Percentiles rank a stretch among this genome's conserved stretches.
Evolutionary conservation across 495 filamentous ascomycete species (phyloP).

Genomic region (Penicillium roqueforti): DNA sequence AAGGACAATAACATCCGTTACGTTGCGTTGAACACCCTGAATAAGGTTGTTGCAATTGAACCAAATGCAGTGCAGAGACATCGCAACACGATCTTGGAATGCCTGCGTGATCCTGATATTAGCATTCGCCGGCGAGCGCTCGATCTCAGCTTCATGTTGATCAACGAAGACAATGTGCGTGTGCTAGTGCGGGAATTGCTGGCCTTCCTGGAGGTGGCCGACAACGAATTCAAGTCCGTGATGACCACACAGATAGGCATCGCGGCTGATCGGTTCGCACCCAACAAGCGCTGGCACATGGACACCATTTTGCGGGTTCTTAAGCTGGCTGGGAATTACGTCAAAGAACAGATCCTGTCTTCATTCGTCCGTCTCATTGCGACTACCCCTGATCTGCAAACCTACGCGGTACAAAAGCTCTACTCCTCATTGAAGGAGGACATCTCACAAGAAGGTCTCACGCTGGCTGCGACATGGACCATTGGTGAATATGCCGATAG

Average conservation of each 20-base stretch:
- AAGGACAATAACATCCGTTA: constrained; percentile 99
- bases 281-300: constrained; percentile 96
- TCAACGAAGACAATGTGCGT: constrained; percentile 93
- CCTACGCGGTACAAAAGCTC: constrained; percentile 92
- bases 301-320: constrained; percentile 96
- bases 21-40: constrained; percentile 92
- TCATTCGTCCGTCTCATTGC: constrained; percentile 95
- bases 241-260: constrained; percentile 98
- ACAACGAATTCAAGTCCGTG: constrained; percentile 96
- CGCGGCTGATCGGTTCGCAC: constrained; percentile 91
- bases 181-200: constrained; percentile 88
- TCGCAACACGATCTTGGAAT: constrained; percentile 95
- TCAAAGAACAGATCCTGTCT: constrained; percentile 95
- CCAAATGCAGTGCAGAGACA: constrained; percentile 97
- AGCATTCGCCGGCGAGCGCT: constrained; percentile 92
- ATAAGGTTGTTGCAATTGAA: constrained; percentile 97
- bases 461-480: constrained; percentile 91
- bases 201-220: constrained; percentile 91
- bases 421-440: constrained; percentile 88
- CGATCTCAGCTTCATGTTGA: constrained; percentile 94
- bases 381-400: constrained; percentile 89
- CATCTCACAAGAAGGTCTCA: constrained; percentile 94
- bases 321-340: constrained; percentile 90
- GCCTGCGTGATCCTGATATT: constrained; percentile 96
- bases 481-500: constrained; percentile 96